Base-by-base conservation (phyloP, 2,329 filamentous ascomycete species). In the Lasiodiplodia theobromae region DNA sequence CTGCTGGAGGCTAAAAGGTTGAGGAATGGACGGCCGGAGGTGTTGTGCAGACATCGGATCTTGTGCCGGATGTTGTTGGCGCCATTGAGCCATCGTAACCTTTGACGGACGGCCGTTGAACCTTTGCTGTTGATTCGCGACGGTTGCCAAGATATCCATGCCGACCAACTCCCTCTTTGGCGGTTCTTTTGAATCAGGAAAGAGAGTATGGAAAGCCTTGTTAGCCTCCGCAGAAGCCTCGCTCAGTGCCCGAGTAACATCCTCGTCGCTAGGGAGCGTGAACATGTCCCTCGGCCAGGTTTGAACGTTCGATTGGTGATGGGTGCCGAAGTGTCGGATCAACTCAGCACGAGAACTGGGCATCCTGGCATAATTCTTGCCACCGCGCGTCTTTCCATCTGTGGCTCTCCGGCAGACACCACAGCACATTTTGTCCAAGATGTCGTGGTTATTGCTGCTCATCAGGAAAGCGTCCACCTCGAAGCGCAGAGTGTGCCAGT, bases 281-380 rank as follows among this genome's bases (percentile, higher is more conserved):
- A 69, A 69, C 53, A 69, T 60, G 37, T 69, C 63, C 52, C 52
- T 67, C 14, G 68, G 56, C 68, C 68, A 69, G 14, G 52, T 66
- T 11, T 66, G 40, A 18, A 58, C 47, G 38, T 49, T 47, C 31
- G 44, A 54, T 21, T 60, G 60, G 28, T 67, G 68, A 44, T 58
- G 47, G 12, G 51, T 66, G 8, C 44, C 62, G 47, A 66, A 69
- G n/a, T 69, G 68, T 31, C 51, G 51, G 10, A 69, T 66, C 44
- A 69, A 31, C 44, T 69, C 62, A 37, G 54, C 52, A 31, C 68
- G 60, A 10, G 62, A 64, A 23, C 63, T 66, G 11, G 68, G 28
- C 60, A 67, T 66, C 38, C 56, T 69, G 16, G 56, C 68, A 23
- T 58, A 69, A 23, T 69, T 66, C 28, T 69, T 69, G 16, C 68